Conservation (phyloP, 2,329 filamentous ascomycete genomes). For the Phoma sp. region DNA sequence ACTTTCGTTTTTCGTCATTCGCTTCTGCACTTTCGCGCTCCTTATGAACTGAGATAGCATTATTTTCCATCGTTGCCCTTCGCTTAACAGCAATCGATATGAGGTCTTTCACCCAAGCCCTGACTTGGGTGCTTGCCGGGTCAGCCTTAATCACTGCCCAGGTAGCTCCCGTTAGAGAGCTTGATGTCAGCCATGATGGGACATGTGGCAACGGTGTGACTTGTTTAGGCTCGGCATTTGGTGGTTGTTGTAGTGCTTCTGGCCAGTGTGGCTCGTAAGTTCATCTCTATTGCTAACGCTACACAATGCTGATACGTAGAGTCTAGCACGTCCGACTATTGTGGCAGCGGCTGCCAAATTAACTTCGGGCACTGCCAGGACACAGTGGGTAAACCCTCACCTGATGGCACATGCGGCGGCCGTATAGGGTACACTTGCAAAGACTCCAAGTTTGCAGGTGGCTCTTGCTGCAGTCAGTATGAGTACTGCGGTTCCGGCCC, state of each 20-base stretch:
- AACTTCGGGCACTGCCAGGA: conserved; percentile 29
- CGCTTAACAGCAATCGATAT: no score
- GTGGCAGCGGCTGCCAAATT: conserved; percentile 31
- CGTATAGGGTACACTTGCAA: conserved; percentile 29
- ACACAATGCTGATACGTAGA: not conserved
- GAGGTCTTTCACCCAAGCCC: conserved; percentile 4
- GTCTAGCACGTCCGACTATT: conserved; percentile 23
- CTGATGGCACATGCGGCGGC: conserved; percentile 32
- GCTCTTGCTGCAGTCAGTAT: conserved; percentile 34
- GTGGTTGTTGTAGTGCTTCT: conserved; percentile 26
- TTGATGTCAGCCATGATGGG: conserved; percentile 25
- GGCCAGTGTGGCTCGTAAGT: conserved; percentile 29
- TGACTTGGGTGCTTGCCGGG: conserved; percentile 8
- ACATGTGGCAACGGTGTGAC: conserved; percentile 27
- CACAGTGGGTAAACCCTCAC: conserved; percentile 22
- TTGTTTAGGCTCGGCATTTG: conserved; percentile 28
- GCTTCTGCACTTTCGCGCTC: no score
- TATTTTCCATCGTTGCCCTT: no score
- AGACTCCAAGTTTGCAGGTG: conserved; percentile 11
- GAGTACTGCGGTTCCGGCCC: conserved; percentile 27
- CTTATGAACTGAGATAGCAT: no score
- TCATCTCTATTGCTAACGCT: no score
- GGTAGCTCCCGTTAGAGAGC: not conserved
- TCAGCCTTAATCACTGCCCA: conserved; percentile 7
- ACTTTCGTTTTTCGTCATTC: no score